These are phyloP conservation scores for Lactifluus piperatus DNA, from an alignment of 768 basidiomycete species.

Conservation along the genomic window DNA sequence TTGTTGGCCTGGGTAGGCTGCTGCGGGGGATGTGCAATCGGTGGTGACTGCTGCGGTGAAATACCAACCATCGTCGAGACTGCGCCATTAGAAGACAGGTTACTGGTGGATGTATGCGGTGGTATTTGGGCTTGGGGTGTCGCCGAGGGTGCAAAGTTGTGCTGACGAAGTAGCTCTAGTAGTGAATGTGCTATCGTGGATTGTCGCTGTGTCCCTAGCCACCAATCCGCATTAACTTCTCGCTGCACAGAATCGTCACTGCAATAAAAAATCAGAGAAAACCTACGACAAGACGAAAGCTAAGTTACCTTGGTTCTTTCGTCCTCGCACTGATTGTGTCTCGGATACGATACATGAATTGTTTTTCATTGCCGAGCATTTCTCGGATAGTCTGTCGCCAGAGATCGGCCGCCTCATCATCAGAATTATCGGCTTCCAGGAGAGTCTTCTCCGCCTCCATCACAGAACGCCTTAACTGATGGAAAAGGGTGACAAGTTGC, in stretches of 20 bases:
- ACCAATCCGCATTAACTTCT: neutral
- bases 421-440: neutral
- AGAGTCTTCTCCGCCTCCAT: conserved; percentile 1
- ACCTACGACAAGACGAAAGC: too few species aligned
- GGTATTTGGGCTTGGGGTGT: conserved; percentile 4
- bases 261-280: neutral
- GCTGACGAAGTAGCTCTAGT: neutral
- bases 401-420: neutral
- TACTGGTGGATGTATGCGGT: neutral
- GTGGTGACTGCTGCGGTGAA: conserved; percentile 4
- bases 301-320: neutral
- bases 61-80: neutral
- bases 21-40: neutral
- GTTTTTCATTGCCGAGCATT: too few species aligned
- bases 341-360: neutral
- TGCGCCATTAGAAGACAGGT: neutral
- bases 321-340: neutral
- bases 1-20: neutral
- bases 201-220: neutral
- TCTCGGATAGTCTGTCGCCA: too few species aligned
- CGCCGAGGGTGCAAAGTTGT: neutral
- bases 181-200: neutral
- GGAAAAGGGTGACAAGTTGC: neutral
- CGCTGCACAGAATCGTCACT: conserved; percentile 2
- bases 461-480: neutral